A percentile compares a stretch with the other conserved stretches of the same genome.
phyloP scores from a whole-genome alignment of 257 asterid genomes.

The Solanum peruvianum region DNA sequence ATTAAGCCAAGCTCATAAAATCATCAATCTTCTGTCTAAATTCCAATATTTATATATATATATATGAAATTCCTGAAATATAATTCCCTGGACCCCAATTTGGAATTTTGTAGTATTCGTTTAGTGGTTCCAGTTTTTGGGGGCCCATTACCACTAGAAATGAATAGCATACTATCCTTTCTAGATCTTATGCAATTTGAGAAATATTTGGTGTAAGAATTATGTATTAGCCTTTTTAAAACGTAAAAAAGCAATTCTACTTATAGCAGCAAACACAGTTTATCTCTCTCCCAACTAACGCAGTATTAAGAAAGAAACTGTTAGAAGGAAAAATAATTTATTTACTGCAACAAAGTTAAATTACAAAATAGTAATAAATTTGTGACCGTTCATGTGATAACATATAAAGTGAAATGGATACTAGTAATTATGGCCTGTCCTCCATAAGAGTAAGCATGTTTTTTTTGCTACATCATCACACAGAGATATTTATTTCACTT shows the following conservation, averaged over 20 bases:
- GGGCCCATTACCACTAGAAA: not conserved
- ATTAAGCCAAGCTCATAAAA: not conserved
- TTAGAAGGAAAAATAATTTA: not conserved
- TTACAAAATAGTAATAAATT: not conserved
- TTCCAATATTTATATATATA: not conserved
- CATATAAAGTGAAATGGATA: not conserved
- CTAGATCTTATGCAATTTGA: not conserved
- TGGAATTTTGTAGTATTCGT: not conserved
- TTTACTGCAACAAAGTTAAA: not conserved
- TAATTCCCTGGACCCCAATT: not conserved
- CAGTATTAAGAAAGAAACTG: not conserved
- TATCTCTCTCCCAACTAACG: not conserved
- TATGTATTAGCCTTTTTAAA: not conserved
- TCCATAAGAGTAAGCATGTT: not conserved
- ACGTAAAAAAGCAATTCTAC: not conserved
- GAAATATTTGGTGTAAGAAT: not conserved
- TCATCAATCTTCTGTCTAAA: not conserved
- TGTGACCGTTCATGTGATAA: not conserved
- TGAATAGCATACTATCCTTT: not conserved
- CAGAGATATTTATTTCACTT: not conserved
- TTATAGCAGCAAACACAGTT: not conserved
- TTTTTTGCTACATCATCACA: not conserved
- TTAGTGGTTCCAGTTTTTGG: not conserved
- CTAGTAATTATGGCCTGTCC: not conserved
- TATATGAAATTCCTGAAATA: not conserved